phyloP scores from a whole-genome alignment of 2,329 filamentous ascomycete species.

The Capronia coronata region DNA sequence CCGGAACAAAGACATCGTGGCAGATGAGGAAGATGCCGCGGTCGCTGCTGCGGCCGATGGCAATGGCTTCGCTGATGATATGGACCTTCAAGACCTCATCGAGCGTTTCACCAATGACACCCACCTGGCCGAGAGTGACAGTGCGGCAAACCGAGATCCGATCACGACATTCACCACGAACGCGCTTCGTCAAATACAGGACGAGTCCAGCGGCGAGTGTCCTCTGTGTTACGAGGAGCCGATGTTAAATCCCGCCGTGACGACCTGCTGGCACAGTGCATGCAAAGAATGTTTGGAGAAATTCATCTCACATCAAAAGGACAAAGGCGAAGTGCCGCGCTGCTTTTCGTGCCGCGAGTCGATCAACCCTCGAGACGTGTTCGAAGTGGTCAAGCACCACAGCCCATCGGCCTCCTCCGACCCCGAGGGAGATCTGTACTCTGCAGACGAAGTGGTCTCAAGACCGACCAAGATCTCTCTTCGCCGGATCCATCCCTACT shows the following conservation, averaged over 20 bases:
- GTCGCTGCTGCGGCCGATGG: constrained; percentile 61
- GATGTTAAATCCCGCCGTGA: constrained; percentile 90
- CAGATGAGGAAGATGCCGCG: constrained; percentile 76
- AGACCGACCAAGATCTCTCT: constrained; percentile 50
- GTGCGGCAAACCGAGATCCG: constrained; percentile 47
- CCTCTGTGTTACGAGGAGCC: constrained; percentile 93
- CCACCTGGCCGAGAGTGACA: constrained; percentile 48
- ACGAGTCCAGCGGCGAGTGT: constrained; percentile 81
- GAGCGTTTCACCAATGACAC: constrained; percentile 70
- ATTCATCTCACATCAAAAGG: constrained; percentile 79
- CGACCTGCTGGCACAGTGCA: constrained; percentile 94
- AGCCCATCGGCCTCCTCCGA: constrained; percentile 36
- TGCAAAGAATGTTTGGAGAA: constrained; percentile 89
- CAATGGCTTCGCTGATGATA: constrained; percentile 82
- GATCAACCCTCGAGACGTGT: constrained; percentile 77
- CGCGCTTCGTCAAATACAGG: constrained; percentile 83
- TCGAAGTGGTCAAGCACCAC: constrained; percentile 75
- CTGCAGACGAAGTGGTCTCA: constrained; percentile 34
- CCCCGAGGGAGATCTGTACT: constrained; percentile 35
- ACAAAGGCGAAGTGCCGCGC: constrained; percentile 66
- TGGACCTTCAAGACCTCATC: constrained; percentile 85
- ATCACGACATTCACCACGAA: constrained; percentile 76
- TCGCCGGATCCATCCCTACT: constrained; percentile 57
- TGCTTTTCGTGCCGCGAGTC: constrained; percentile 88
- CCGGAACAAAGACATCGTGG: constrained; percentile 73